These are phyloP conservation scores for Teratosphaeria destructans DNA, from an alignment of 2,329 filamentous ascomycete genomes.

Conservation along the genomic window DNA sequence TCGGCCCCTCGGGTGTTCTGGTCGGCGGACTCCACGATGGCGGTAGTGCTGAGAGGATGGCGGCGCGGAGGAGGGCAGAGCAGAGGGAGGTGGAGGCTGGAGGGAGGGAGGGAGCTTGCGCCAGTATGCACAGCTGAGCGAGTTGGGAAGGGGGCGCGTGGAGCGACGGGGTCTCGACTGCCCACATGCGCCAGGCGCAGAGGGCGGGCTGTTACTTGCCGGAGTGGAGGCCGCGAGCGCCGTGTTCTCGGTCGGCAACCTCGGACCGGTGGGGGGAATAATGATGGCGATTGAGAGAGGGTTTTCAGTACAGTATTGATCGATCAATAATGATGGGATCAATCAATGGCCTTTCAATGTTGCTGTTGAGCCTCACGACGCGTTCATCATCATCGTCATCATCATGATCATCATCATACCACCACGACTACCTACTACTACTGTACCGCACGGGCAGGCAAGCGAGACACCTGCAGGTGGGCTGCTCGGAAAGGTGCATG, in stretches of 20 bases:
- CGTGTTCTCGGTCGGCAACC: neutral
- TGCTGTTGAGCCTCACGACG: too few species aligned
- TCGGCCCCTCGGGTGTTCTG: neutral
- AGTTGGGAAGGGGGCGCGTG: neutral
- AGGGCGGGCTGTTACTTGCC: neutral
- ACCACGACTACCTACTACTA: too few species aligned
- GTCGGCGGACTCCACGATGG: neutral
- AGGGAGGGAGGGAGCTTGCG: neutral
- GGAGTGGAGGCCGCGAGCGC: neutral
- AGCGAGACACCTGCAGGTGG: neutral
- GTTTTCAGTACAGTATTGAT: too few species aligned
- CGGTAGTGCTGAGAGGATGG: neutral
- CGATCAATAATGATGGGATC: too few species aligned
- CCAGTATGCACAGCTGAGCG: neutral
- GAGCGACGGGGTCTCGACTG: neutral
- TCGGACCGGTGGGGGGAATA: neutral
- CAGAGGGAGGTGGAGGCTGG: neutral
- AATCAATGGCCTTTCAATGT: too few species aligned
- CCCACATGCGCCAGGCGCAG: neutral
- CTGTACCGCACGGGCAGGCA: neutral
- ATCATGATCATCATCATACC: too few species aligned
- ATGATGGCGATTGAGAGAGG: neutral
- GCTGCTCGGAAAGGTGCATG: neutral
- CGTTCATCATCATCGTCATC: too few species aligned
- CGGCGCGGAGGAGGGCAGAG: neutral